These are phyloP conservation scores for Saitoella complicata DNA, from an alignment of 805 yeast species.

Conservation along the genomic window DNA sequence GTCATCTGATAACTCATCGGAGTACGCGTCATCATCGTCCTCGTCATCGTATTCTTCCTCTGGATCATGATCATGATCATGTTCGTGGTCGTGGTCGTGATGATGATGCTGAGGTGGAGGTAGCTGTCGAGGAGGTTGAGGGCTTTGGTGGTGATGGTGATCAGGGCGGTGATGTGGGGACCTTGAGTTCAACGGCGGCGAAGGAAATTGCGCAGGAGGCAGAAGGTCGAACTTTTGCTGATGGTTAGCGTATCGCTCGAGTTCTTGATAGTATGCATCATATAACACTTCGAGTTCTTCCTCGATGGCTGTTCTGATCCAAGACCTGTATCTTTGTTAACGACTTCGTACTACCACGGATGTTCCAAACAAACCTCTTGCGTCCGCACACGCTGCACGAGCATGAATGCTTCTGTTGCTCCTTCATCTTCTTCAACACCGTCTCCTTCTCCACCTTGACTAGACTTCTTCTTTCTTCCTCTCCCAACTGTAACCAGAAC, in stretches of 20 bases:
- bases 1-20: slow-evolving; percentile 12
- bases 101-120: slow-evolving; percentile 5
- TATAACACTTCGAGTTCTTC: slow-evolving; percentile 61
- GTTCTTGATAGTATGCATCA: slow-evolving; percentile 45
- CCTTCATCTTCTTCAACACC: slow-evolving; percentile 46
- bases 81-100: slow-evolving; percentile 1
- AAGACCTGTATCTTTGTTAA: too few relatives aligned
- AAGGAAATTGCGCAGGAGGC: slow-evolving; percentile 7
- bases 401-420: slow-evolving; percentile 43
- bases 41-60: slow-evolving; percentile 4
- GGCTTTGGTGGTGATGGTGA: slow-evolving; percentile 5
- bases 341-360: too few relatives aligned
- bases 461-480: slow-evolving; percentile 44
- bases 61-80: slow-evolving; percentile 6
- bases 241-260: slow-evolving; percentile 20
- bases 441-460: slow-evolving; percentile 53
- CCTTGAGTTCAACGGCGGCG: slow-evolving; percentile 6
- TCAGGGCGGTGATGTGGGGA: slow-evolving; percentile 9
- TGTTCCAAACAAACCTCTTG: slow-evolving; percentile 25
- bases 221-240: slow-evolving; percentile 13
- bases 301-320: slow-evolving; percentile 35
- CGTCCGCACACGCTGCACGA: slow-evolving; percentile 67
- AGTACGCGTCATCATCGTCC: slow-evolving; percentile 12
- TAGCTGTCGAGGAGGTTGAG: slow-evolving; percentile 4
- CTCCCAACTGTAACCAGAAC: slow-evolving; percentile 52